Conservation (phyloP, 164 flowering plant genomes). For the Buxus sempervirens region DNA sequence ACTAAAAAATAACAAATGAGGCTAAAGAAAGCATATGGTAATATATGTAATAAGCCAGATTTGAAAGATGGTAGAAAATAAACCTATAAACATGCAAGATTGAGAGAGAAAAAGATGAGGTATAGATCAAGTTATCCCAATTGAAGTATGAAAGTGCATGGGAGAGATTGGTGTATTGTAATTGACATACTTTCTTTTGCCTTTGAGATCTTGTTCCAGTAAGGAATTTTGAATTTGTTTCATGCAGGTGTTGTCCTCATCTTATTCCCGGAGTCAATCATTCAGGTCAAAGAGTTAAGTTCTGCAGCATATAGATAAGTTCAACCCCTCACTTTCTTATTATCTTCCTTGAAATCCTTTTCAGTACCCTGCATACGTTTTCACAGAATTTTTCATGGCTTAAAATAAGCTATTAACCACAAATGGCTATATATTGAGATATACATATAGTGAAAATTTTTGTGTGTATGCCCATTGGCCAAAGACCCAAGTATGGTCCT, state of each 20-base stretch:
- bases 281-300: conserved; percentile 48
- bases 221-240: conserved; percentile 1
- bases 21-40: too few relatives aligned
- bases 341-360: not conserved
- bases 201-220: not conserved
- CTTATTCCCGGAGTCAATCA: conserved; percentile 68
- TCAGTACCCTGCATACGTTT: not conserved
- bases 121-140: not conserved
- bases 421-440: too few relatives aligned
- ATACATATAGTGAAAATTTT: too few relatives aligned
- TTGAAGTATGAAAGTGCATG: too few relatives aligned
- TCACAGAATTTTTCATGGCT: not conserved
- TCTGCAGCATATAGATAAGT: not conserved
- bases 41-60: too few relatives aligned
- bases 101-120: too few relatives aligned
- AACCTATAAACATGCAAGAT: not conserved
- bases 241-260: conserved; percentile 73
- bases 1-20: too few relatives aligned
- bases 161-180: too few relatives aligned
- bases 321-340: not conserved
- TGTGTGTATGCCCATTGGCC: too few relatives aligned
- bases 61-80: too few relatives aligned
- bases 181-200: conserved; percentile 1
- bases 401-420: not conserved
- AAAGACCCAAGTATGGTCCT: too few relatives aligned